phyloP scores from a whole-genome alignment of 2,329 filamentous ascomycete genomes.

The Aureobasidium sp. region DNA sequence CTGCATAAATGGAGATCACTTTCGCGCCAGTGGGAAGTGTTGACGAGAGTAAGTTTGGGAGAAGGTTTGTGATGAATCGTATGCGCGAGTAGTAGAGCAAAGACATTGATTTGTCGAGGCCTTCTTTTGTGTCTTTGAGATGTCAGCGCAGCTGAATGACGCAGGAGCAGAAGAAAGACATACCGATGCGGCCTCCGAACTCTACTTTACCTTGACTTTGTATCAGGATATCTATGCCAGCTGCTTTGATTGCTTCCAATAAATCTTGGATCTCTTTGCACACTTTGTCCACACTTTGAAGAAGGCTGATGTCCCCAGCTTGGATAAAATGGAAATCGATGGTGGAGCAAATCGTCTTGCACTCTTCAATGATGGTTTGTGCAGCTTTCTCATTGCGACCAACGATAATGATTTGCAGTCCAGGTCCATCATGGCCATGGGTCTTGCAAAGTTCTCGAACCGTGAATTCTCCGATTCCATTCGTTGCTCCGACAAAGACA shows the following conservation, averaged over 20 bases:
- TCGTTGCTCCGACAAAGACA: slow-evolving; percentile 27
- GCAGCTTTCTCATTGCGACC: slow-evolving; percentile 25
- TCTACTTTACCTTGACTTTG: slow-evolving; percentile 42
- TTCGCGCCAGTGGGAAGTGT: slow-evolving; percentile 20
- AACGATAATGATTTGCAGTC: slow-evolving; percentile 27
- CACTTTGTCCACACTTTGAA: slow-evolving; percentile 38
- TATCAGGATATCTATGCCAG: slow-evolving; percentile 43
- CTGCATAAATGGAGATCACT: slow-evolving; percentile 29
- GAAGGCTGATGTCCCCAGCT: slow-evolving; percentile 38
- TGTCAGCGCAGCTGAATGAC: not conserved
- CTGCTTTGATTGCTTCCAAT: slow-evolving; percentile 25
- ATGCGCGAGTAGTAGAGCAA: slow-evolving; percentile 32
- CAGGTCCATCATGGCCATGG: slow-evolving; percentile 21
- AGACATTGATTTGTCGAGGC: slow-evolving; percentile 28
- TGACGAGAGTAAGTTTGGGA: slow-evolving; percentile 26
- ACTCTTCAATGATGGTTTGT: slow-evolving; percentile 23
- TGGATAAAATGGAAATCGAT: slow-evolving; percentile 34
- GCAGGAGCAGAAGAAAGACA: too few relatives aligned
- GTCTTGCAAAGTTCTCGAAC: slow-evolving; percentile 23
- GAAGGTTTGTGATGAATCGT: slow-evolving; percentile 26
- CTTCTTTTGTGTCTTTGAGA: slow-evolving; percentile 27
- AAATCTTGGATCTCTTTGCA: slow-evolving; percentile 33
- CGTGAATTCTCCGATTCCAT: slow-evolving; percentile 29
- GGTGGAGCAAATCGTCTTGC: slow-evolving; percentile 27
- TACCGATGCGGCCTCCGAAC: slow-evolving; percentile 25